phyloP scores from a whole-genome alignment of 306 rosid genomes.

The Sophora flavescens region DNA sequence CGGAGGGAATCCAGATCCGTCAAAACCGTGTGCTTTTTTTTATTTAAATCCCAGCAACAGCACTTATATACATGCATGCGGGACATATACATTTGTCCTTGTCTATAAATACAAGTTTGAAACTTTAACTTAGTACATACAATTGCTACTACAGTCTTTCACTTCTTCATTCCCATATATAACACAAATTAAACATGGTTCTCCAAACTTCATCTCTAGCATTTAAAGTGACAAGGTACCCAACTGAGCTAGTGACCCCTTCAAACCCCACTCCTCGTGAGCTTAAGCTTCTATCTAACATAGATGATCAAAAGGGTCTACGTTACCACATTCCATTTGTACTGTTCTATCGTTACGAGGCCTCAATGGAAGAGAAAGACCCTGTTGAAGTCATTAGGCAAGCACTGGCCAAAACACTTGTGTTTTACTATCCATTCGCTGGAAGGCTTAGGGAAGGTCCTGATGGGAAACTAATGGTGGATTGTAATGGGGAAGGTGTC shows the following conservation, averaged over 20 bases:
- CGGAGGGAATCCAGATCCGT: no score
- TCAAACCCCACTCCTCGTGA: conserved; percentile 18
- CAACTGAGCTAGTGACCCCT: conserved; percentile 20
- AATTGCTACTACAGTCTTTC: no score
- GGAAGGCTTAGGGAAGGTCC: conserved; percentile 34
- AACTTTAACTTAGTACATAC: no score
- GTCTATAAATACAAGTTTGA: no score
- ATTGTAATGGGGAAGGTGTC: conserved; percentile 51
- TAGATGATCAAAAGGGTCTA: conserved; percentile 22
- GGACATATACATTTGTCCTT: no score
- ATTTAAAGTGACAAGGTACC: conserved; percentile 11
- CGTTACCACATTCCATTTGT: neutral
- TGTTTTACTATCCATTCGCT: conserved; percentile 28
- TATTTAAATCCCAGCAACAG: no score
- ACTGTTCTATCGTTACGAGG: neutral
- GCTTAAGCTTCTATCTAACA: conserved; percentile 8
- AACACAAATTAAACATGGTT: neutral
- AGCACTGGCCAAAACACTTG: neutral
- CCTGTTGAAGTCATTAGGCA: neutral
- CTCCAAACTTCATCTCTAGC: conserved; percentile 2
- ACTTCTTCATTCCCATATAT: no score
- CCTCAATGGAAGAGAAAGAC: conserved; percentile 29
- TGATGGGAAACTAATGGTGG: conserved; percentile 38
- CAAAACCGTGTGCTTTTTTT: no score
- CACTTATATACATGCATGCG: no score